Conservation (phyloP, 306 rosid genomes). For the Lithocarpus polystachyus region DNA sequence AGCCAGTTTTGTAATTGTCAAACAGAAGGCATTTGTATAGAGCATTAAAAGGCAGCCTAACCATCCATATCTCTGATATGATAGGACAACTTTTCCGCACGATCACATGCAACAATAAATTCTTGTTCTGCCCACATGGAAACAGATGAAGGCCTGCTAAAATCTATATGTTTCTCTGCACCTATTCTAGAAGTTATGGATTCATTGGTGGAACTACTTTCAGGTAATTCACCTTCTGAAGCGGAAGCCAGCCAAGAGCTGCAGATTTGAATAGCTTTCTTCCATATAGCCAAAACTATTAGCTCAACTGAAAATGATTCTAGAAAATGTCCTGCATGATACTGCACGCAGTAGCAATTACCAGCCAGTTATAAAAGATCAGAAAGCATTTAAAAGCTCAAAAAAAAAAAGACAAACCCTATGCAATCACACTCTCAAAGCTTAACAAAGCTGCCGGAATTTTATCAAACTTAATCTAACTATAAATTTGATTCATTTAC, state of each 20-base stretch:
- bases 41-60: constrained; percentile 19
- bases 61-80: constrained; percentile 67
- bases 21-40: neutral
- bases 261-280: constrained; percentile 60
- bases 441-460: no score
- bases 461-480: no score
- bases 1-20: neutral
- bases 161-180: constrained; percentile 38
- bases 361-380: neutral
- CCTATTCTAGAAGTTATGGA: constrained; percentile 25
- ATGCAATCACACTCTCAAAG: no score
- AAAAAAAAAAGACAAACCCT: no score
- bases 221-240: constrained; percentile 25
- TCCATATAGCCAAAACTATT: constrained; percentile 92
- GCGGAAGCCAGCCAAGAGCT: constrained; percentile 47
- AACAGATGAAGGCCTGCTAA: constrained; percentile 49
- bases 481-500: no score
- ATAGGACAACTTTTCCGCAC: constrained; percentile 63
- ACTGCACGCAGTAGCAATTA: constrained; percentile 48
- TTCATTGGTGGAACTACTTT: constrained; percentile 40
- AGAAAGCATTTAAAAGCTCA: neutral
- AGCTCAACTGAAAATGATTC: constrained; percentile 81
- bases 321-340: constrained; percentile 44
- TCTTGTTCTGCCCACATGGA: constrained; percentile 67
- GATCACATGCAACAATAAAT: constrained; percentile 61